Conservation (phyloP, 805 yeast genomes). For the Ogataea haglerorum region DNA sequence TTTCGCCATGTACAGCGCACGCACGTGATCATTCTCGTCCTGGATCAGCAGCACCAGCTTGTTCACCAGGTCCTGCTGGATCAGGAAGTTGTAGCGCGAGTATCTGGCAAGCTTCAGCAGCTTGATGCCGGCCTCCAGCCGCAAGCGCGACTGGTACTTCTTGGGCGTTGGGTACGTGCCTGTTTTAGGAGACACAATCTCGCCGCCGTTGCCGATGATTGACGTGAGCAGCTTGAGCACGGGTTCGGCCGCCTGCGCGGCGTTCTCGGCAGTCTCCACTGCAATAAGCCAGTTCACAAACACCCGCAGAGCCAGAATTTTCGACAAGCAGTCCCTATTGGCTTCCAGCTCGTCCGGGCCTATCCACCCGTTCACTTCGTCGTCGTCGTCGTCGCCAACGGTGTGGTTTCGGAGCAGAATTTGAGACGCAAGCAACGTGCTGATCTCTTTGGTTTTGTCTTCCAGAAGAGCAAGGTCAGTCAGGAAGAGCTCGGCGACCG, state of each 20-base stretch:
- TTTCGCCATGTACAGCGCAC: constrained; percentile 47
- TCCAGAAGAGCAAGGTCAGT: constrained; percentile 45
- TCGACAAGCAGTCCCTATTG: constrained; percentile 22
- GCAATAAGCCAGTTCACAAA: constrained; percentile 53
- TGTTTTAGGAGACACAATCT: constrained; percentile 49
- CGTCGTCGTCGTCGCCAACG: constrained; percentile 42
- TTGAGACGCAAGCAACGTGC: constrained; percentile 56
- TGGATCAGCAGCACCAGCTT: constrained; percentile 58
- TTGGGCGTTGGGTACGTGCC: constrained; percentile 59
- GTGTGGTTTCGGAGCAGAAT: constrained; percentile 52
- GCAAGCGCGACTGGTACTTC: constrained; percentile 54
- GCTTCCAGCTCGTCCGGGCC: constrained; percentile 21
- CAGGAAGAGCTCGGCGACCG: constrained; percentile 56
- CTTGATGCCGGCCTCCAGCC: constrained; percentile 65
- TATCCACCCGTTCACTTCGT: constrained; percentile 46
- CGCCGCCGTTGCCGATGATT: constrained; percentile 74
- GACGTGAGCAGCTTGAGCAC: constrained; percentile 65
- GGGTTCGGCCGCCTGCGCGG: constrained; percentile 51
- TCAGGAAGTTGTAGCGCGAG: constrained; percentile 48
- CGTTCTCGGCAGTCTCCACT: constrained; percentile 35
- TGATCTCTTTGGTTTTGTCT: constrained; percentile 53
- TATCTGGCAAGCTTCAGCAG: constrained; percentile 61
- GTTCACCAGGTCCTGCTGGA: constrained; percentile 50
- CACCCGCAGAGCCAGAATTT: constrained; percentile 44
- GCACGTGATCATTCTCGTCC: constrained; percentile 59